Percentiles rank a stretch among this genome's conserved stretches.
These are phyloP conservation scores for Eutrema salsugineum DNA, from an alignment of 441 rosid genomes.

Conservation along the genomic window DNA sequence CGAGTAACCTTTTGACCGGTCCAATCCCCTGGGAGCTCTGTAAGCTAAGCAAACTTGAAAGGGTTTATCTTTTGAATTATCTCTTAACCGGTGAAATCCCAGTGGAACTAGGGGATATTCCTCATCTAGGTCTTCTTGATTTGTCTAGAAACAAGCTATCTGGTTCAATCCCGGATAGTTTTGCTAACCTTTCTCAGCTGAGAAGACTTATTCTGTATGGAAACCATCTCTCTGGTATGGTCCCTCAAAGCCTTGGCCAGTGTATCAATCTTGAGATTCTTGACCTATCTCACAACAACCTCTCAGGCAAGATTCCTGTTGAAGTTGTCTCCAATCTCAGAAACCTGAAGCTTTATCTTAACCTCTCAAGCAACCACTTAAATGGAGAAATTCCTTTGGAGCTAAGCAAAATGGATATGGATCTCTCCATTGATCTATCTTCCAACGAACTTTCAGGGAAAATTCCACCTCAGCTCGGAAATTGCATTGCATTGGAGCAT, in stretches of 20 bases:
- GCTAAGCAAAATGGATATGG: constrained; percentile 78
- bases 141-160: constrained; percentile 74
- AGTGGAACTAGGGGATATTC: constrained; percentile 52
- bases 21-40: constrained; percentile 64
- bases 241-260: constrained; percentile 64
- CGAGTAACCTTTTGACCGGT: constrained; percentile 74
- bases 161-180: constrained; percentile 72
- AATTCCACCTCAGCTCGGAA: constrained; percentile 54
- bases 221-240: constrained; percentile 65
- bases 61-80: constrained; percentile 69
- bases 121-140: constrained; percentile 75
- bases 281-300: constrained; percentile 63
- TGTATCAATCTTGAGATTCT: constrained; percentile 77
- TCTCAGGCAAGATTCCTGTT: constrained; percentile 48
- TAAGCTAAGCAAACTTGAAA: constrained; percentile 60
- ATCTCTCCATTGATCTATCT: constrained; percentile 56
- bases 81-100: constrained; percentile 74
- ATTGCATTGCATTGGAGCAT: constrained; percentile 62
- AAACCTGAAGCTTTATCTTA: constrained; percentile 57
- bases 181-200: constrained; percentile 70
- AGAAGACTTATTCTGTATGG: constrained; percentile 54
- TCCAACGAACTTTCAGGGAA: constrained; percentile 49
- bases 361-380: constrained; percentile 55
- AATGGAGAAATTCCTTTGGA: constrained; percentile 49
- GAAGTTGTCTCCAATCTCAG: constrained; percentile 47